Evolutionary conservation across 352 stramenopile genomes (phyloP), one percentile per base, ranked within the genome.

Genomic region (Globisporangium carolinianum): DNA sequence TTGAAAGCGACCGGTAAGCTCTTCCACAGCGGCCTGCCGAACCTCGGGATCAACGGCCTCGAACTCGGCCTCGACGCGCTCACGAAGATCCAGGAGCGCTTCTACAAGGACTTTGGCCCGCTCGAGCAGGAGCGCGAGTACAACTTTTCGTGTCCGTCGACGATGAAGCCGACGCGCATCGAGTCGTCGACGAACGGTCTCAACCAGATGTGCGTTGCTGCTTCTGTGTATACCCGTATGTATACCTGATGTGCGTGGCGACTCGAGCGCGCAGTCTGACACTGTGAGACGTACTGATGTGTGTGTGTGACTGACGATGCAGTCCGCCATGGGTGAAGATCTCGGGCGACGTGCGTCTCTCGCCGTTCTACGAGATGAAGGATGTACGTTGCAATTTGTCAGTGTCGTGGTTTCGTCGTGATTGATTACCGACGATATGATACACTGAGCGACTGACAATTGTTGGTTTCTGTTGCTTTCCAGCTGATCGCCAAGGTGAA

Each of bases 331-430:
- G 89, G 75, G 76, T 83, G 9, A 96, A 94, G 59, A 79, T 97
- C 60, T 87, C 86, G 17, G 91, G 91, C 42, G 91, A 97, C 53
- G 88, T 96, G 43, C 86, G 91, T 42, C 62, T 97, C 11, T 95
- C 85, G 46, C 91, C 91, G 7, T 98, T 98, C 66, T 97, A 98
- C 72, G 79, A 96, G 38, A 85, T 96, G 64, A 72, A 91, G 58
- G 82, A 94, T 55, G 83, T 95, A 81, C 49, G 79, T 71, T 49
- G 8, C 4, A 37, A 17, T 37, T 32, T 35, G 42, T 46, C 24
- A 45, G 57, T 55, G 18, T 62, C 15, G 6, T 57, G 24, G 7
- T 52, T 14, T 45, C 47, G n/a, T n/a, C n/a, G n/a, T n/a, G n/a
- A n/a, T n/a, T n/a, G n/a, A n/a, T n/a, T n/a, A n/a, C n/a, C n/a